phyloP scores from a whole-genome alignment of 768 basidiomycete species.

The Trametes gibbosa region DNA sequence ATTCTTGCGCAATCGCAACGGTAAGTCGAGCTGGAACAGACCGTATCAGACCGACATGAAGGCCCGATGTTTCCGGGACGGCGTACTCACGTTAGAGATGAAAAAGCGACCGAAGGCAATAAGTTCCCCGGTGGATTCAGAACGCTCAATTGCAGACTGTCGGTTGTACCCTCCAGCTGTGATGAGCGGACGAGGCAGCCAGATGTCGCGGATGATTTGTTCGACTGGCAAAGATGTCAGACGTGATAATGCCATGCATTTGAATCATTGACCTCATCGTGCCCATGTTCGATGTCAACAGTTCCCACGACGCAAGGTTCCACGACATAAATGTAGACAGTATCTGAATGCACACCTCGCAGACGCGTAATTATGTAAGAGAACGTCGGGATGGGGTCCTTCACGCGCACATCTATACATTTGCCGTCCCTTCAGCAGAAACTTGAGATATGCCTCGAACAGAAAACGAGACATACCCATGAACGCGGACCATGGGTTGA shows the following conservation, averaged over 20 bases:
- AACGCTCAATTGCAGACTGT: conserved; percentile 17
- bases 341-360: conserved; percentile 36
- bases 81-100: conserved; percentile 28
- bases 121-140: conserved; percentile 24
- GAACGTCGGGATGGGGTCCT: conserved; percentile 55
- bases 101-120: conserved; percentile 29
- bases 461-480: neutral
- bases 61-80: too few relatives aligned
- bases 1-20: conserved; percentile 34
- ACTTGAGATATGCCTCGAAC: neutral
- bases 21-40: conserved; percentile 41
- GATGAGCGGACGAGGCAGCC: conserved; percentile 25
- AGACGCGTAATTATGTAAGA: conserved; percentile 44
- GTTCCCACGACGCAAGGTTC: conserved; percentile 19
- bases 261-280: neutral
- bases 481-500: conserved; percentile 34
- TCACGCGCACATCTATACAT: conserved; percentile 43
- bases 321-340: conserved; percentile 38
- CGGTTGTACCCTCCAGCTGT: conserved; percentile 24
- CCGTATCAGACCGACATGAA: too few relatives aligned
- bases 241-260: too few relatives aligned
- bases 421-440: too few relatives aligned
- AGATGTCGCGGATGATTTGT: conserved; percentile 22
- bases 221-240: neutral
- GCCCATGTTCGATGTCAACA: neutral